Percentiles rank a stretch among this genome's conserved stretches.
Conservation (phyloP, 1,284 basidiomycete genomes). For the Rhodotorula mucilaginosa region DNA sequence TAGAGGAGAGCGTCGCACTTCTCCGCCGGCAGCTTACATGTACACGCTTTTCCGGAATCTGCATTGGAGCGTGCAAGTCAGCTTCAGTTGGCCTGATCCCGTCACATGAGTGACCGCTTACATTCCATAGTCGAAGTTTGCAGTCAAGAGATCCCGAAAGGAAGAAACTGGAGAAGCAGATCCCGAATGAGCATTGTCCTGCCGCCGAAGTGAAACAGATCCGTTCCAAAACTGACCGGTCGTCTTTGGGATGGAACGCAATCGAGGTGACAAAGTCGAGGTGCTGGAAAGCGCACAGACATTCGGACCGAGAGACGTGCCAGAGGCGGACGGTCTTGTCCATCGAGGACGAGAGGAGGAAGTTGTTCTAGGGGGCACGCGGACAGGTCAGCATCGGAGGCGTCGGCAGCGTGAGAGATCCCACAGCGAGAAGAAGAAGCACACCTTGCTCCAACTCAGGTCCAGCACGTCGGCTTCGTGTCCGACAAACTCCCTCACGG, state of each 20-base stretch:
- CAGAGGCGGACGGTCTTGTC: slow-evolving; percentile 51
- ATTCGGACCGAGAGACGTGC: slow-evolving; percentile 48
- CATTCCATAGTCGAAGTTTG: slow-evolving; percentile 50
- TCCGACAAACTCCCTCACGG: slow-evolving; percentile 46
- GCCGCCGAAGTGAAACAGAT: not conserved
- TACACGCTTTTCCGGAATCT: slow-evolving; percentile 40
- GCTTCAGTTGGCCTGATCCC: not conserved
- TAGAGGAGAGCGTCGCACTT: too few species aligned
- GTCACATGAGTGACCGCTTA: slow-evolving; percentile 4
- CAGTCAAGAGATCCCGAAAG: slow-evolving; percentile 49
- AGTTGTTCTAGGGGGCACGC: slow-evolving; percentile 45
- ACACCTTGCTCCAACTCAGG: slow-evolving; percentile 50
- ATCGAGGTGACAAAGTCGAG: slow-evolving; percentile 50
- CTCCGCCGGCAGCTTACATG: slow-evolving; percentile 6
- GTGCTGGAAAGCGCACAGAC: slow-evolving; percentile 50
- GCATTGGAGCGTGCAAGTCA: not conserved
- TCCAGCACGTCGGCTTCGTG: slow-evolving; percentile 50
- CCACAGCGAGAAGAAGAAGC: not conserved
- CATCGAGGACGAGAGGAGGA: slow-evolving; percentile 49
- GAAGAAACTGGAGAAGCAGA: slow-evolving; percentile 44
- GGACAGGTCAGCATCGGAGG: not conserved
- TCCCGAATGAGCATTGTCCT: not conserved
- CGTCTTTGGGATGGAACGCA: slow-evolving; percentile 49
- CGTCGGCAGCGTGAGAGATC: not conserved
- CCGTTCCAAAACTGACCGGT: slow-evolving; percentile 36